Evolutionary conservation across 164 flowering plant species (phyloP), one percentile per base, ranked within the genome.

Genomic region (Kingdonia uniflora): DNA sequence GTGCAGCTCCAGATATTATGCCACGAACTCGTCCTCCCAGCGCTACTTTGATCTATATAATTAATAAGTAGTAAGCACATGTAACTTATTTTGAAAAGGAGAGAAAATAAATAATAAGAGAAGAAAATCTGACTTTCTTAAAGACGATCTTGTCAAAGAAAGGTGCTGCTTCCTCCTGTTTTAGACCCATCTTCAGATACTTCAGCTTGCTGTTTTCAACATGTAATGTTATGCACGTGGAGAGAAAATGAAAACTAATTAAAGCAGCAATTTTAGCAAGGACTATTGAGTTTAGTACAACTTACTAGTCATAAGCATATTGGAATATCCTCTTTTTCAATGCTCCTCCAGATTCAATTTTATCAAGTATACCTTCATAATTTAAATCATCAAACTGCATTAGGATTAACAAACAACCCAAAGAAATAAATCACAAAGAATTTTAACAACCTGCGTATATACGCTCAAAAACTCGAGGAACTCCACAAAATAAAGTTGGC

Each of bases 401-500:
- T 56, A 68, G 44, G 10, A 14, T 21, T 25, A 12, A 53, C 17
- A 10, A 37, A 8, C 35, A 29, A 29, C 35, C 20, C 1, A 33
- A 23, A 40, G 2, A 40, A 52, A 55, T 22, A 26, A 37, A 51
- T 14, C 21, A 38, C 14, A 41, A 24, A 2, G 14, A 61, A 52
- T 12, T n/a, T 43, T 40, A 44, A 52, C 15, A 62, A 87, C 99
- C 97, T 67, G 74, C 61, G 60, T 79, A 87, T 63, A 94, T 74
- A 19, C 96, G 89, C 55, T 89, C 97, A 65, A 71, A 94, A 49
- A 94, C 95, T 74, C 99, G 74, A 40, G 99, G 99, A 64, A 89
- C 99, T 16, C 86, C 97, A 64, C 85, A 89, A 59, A 89, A 85
- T 16, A 84, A 61, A 11, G 92, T 79, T 41, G 99, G 97, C 69